Percentiles rank a stretch among this genome's conserved stretches.
Conservation (phyloP, 257 asterid species). For the Nicotiana knightiana region DNA sequence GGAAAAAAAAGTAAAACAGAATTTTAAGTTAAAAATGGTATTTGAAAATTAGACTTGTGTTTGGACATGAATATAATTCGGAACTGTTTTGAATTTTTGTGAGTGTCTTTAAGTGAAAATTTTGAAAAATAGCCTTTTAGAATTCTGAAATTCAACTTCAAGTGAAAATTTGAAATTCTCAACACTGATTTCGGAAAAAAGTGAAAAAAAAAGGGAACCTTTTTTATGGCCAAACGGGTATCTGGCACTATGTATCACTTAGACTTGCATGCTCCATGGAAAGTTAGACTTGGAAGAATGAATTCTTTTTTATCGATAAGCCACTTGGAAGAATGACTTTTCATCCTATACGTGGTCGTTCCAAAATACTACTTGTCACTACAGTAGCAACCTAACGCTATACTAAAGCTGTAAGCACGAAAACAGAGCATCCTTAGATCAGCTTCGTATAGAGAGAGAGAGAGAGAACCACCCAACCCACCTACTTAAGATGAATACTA, state of each 20-base stretch:
- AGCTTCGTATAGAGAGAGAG: neutral
- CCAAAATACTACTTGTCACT: neutral
- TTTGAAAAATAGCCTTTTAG: too few relatives aligned
- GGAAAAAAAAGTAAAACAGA: too few relatives aligned
- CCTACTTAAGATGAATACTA: neutral
- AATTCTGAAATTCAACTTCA: too few relatives aligned
- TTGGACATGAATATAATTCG: too few relatives aligned
- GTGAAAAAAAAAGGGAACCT: too few relatives aligned
- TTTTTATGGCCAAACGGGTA: neutral
- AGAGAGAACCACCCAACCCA: neutral
- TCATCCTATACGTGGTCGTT: neutral
- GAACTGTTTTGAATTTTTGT: too few relatives aligned
- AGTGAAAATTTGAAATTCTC: too few relatives aligned
- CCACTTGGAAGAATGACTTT: neutral
- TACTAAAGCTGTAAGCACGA: neutral
- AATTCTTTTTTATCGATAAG: too few relatives aligned
- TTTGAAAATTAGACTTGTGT: too few relatives aligned
- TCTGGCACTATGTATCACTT: neutral
- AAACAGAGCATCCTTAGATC: neutral
- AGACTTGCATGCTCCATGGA: neutral
- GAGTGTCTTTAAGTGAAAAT: too few relatives aligned
- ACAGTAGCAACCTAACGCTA: neutral
- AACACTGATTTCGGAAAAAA: too few relatives aligned
- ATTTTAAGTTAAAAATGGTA: too few relatives aligned
- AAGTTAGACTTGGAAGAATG: conserved; percentile 1